Conservation (phyloP, 2,329 filamentous ascomycete species). For the Alternaria sp. region DNA sequence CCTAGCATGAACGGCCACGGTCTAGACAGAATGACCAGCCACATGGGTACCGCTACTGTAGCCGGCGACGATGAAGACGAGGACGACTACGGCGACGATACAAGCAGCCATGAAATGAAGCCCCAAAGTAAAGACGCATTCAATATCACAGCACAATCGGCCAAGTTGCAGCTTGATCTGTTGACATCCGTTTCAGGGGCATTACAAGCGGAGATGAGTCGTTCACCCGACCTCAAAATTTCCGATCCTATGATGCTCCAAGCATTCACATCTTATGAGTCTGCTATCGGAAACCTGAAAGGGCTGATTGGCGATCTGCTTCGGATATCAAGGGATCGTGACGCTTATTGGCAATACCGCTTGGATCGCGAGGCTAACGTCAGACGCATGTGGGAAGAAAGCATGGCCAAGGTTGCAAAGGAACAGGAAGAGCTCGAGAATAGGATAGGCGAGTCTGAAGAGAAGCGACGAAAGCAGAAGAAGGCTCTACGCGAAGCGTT, state of each 20-base stretch:
- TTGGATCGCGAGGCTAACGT: constrained; percentile 91
- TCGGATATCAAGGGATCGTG: constrained; percentile 91
- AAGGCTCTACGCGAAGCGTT: constrained; percentile 86
- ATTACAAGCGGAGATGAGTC: constrained; percentile 73
- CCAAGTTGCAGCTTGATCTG: constrained; percentile 89
- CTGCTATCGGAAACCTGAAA: constrained; percentile 86
- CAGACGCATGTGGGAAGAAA: constrained; percentile 97
- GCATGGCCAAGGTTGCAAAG: constrained; percentile 90
- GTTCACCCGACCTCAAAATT: constrained; percentile 75
- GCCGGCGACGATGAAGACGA: constrained; percentile 69
- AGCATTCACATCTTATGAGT: constrained; percentile 85
- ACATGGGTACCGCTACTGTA: constrained; percentile 58
- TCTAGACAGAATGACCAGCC: constrained; percentile 58
- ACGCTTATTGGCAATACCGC: constrained; percentile 96
- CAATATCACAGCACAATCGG: constrained; percentile 95
- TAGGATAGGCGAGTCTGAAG: constrained; percentile 86
- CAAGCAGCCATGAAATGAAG: constrained; percentile 76
- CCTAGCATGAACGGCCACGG: constrained; percentile 65
- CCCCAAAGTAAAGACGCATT: constrained; percentile 89
- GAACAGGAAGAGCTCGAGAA: constrained; percentile 93
- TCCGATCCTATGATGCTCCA: constrained; percentile 78
- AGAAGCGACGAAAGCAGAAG: constrained; percentile 89
- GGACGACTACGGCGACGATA: constrained; percentile 82
- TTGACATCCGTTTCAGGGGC: constrained; percentile 86
- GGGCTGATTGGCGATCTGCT: constrained; percentile 84